A percentile compares a stretch with the other conserved stretches of the same genome.
phyloP scores from a whole-genome alignment of 495 filamentous ascomycete genomes.

The Trichoderma gamsii region DNA sequence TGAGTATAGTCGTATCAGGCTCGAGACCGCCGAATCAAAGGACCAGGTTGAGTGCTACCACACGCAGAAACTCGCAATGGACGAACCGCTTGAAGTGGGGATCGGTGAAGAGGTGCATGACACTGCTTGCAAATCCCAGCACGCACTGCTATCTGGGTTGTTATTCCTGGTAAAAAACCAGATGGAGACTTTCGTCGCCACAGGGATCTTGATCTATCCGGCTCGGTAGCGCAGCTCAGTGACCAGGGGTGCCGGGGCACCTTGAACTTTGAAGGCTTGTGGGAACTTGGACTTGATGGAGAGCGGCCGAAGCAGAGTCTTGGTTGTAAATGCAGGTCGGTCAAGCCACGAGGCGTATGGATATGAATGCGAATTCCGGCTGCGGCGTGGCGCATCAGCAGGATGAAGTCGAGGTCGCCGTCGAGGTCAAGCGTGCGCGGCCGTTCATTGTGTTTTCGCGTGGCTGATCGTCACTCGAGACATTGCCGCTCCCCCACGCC shows the following conservation, averaged over 20 bases:
- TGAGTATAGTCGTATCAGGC: neutral
- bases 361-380: neutral
- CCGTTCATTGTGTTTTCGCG: constrained; percentile 9
- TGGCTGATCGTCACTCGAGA: constrained; percentile 5
- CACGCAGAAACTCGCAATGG: neutral
- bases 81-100: constrained; percentile 6
- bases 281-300: neutral
- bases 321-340: neutral
- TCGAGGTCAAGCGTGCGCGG: neutral
- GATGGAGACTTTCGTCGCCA: neutral
- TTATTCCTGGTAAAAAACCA: too few relatives aligned
- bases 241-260: neutral
- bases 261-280: neutral
- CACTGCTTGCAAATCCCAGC: neutral
- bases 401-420: too few relatives aligned
- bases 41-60: neutral
- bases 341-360: neutral
- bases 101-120: constrained; percentile 1
- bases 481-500: neutral
- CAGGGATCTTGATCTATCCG: constrained; percentile 7
- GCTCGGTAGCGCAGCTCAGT: constrained; percentile 1
- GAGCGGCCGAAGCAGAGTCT: neutral
- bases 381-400: neutral
- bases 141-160: too few relatives aligned
- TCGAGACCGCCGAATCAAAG: neutral